These are phyloP conservation scores for Neurospora discreta DNA, from an alignment of 495 filamentous ascomycete species.

Conservation along the genomic window DNA sequence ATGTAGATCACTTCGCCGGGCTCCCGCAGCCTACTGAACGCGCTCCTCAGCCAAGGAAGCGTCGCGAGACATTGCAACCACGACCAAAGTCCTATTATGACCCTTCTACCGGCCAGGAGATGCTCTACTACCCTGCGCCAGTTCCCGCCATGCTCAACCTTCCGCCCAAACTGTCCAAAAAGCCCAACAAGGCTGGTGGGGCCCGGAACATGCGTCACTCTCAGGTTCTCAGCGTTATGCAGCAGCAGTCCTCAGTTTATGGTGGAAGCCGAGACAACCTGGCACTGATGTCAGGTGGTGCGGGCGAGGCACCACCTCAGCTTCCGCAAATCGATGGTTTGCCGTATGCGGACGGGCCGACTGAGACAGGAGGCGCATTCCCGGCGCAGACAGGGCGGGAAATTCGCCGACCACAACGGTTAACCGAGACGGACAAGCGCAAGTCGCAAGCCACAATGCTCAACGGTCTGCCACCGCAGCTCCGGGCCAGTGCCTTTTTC, in stretches of 20 bases:
- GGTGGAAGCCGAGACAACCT: conserved; percentile 6
- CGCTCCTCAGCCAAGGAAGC: conserved; percentile 5
- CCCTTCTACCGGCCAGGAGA: conserved; percentile 55
- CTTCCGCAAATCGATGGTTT: conserved; percentile 7
- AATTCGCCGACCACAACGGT: conserved; percentile 16
- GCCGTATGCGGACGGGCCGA: conserved; percentile 14
- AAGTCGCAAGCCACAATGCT: conserved; percentile 31
- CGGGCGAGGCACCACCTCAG: conserved; percentile 2
- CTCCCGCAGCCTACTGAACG: conserved; percentile 6
- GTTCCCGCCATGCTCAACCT: conserved; percentile 90
- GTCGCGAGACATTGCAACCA: neutral
- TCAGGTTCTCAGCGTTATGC: conserved; percentile 43
- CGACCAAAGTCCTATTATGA: conserved; percentile 52
- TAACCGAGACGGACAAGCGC: conserved; percentile 24
- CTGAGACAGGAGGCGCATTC: conserved; percentile 20
- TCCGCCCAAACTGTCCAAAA: conserved; percentile 75
- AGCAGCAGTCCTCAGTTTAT: conserved; percentile 13
- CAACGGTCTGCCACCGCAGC: conserved; percentile 63
- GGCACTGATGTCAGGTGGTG: conserved; percentile 7
- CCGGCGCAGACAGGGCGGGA: conserved; percentile 19
- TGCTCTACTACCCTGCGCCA: conserved; percentile 92
- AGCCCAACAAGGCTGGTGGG: conserved; percentile 44
- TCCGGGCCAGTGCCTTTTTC: conserved; percentile 86
- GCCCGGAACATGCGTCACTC: conserved; percentile 61
- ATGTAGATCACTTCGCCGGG: conserved; percentile 21